Evolutionary conservation across 352 stramenopile species (phyloP), one percentile per base, ranked within the genome.

Genomic region (Salisapilia sapeloensis): DNA sequence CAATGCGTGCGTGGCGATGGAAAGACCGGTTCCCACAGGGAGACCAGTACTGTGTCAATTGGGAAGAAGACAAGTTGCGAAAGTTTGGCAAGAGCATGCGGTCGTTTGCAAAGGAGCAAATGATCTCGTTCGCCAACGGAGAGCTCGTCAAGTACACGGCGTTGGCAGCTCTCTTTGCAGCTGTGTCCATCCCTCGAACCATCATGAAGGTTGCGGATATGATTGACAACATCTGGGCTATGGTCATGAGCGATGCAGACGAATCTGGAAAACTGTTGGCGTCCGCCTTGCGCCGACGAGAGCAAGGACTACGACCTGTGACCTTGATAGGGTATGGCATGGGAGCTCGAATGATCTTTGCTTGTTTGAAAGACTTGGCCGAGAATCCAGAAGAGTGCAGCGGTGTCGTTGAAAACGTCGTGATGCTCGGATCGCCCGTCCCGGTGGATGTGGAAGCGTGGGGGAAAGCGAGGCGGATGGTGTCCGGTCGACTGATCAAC

Each of bases 321-420:
- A 94, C 77, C 1, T 53, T 96, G 13, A 41, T 96, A 17, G 84
- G 81, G 0, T 93, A 93, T 29, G 77, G 72, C 11, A 89, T 95
- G 60, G 84, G 84, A 20, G 84, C 79, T 3, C 51, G 84, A 5
- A 26, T 96, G 8, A 86, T 96, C 25, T 91, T 92, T 24, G 65
- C 77, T 14, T 95, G 82, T 28, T 44, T 96, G 15, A 87, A 93
- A 40, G 60, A 86, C 34, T 48, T 96, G 23, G 63, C 72, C 4
- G 70, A 82, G 38, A 55, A 43, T 15, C 46, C 47, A 0, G 24
- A 29, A 29, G 52, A 61, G 25, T 72, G 64, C 12, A 72, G 46
- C 29, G 75, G 77, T 11, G 81, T 93, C 27, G 59, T 95, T 4
- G 82, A 95, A 24, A 89, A 91, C 35, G 82, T 66, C 3, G 74